Base-by-base conservation (phyloP, 2,329 filamentous ascomycete genomes). In the Sporothrix mexicana region DNA sequence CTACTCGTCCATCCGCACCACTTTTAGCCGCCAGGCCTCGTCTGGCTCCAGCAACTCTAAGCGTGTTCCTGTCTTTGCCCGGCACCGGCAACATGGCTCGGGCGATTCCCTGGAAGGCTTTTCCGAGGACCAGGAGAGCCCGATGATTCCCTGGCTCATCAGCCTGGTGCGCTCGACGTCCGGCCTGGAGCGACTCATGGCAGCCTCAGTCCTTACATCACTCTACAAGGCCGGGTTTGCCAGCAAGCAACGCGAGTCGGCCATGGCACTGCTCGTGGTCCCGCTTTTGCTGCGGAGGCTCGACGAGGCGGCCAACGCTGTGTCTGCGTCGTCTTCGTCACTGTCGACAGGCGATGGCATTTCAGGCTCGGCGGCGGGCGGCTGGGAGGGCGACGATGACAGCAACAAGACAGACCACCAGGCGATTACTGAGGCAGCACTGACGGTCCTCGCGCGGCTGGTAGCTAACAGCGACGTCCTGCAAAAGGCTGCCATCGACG, bases 401-500 rank as follows among this genome's bases (percentile, higher is more conserved):
- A 77, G 81, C 15, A 77, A 80, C 43, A 81, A 79, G 43, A 81
- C 84, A 13, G 77, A 82, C 13, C 83, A 83, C 25, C 85, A 88
- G 77, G 80, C 83, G 9, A 85, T 94, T 13, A 85, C 90, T 72
- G 93, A 95, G 79, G 88, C 89, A 74, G 90, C 92, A 1, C 93
- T 95, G 8, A 87, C 89, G 0, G 88, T 97, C 12, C 85, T 98
- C 71, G 93, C 94, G 17, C 89, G 91, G 62, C 85, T 98, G 53
- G 90, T 97, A 20, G 89, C 90, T 36, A 93, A 96, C 78, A 94
- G 91, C 79, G 89, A 92, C 74, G 87, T 88, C 73, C 85, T 98
- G 70, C 95, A 98, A 81, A 92, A 91, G 77, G 91, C 93, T 51
- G 94, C 94, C 0, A 91, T 91, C 59, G 93, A 98, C 74, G 86